Evolutionary conservation across 78 protist species (phyloP), one percentile per base, ranked within the genome.

Genomic region (Pigoraptor vietnamica): DNA sequence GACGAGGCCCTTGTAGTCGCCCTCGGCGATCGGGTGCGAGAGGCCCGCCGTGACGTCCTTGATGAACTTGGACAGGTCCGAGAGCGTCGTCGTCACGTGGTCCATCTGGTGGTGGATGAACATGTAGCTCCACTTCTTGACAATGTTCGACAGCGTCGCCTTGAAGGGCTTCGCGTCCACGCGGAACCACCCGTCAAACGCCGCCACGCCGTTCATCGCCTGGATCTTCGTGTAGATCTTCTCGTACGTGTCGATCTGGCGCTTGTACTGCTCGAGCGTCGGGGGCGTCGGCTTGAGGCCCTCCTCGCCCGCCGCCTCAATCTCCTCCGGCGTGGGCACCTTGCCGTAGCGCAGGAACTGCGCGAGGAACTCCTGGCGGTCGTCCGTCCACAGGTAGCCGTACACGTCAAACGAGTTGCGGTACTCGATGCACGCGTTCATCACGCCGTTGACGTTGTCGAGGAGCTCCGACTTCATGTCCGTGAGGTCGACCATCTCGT

Each of bases 341-440:
- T 88, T 2, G 83, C 86, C 82, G 86, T 56, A 89, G 29, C 2
- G 1, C 38, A 92, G 88, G 91, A 94, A 94, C 86, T 36, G 33
- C 10, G 23, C 33, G 36, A 94, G 39, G 32, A 9, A 24, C 37
- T 39, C 84, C 40, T n/a, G 6, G 92, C 83, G 79, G 33, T 92
- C 93, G 33, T 24, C 24, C 34, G 35, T 36, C 94, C 93, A 94
- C 84, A 94, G 91, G 88, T 39, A 37, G n/a, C n/a, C 36, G 40
- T 87, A 91, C 81, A 0, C 36, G 29, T 32, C 0, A 84, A 94
- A 0, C 34, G 89, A 92, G 21, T 67, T 2, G 81, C 87, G 67
- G 34, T 94, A 94, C 37, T 86, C 56, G 10, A 96, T 93, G 81
- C 95, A 93, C 0, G 93, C 95, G 55, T 95, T 93, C 89, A 97